Percentiles rank a stretch among this genome's conserved stretches.
These are phyloP conservation scores for Gentiana straminea DNA, from an alignment of 257 asterid genomes.

Conservation along the genomic window DNA sequence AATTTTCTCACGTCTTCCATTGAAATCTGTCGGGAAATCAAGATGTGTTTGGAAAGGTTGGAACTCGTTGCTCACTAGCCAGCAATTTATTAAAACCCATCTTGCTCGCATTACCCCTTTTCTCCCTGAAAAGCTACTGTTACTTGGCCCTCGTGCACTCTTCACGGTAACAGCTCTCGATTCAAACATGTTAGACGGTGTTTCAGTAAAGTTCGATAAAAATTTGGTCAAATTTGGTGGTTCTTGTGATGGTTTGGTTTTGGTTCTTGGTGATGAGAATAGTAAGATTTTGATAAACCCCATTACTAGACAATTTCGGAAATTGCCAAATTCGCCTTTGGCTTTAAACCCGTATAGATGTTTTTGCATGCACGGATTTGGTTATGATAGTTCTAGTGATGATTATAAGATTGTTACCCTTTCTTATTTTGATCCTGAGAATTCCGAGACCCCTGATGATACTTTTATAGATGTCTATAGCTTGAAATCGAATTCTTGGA, in stretches of 20 bases:
- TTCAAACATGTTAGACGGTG: neutral
- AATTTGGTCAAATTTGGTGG: constrained; percentile 27
- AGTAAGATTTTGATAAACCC: constrained; percentile 25
- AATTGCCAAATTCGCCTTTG: no score
- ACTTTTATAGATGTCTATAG: constrained; percentile 24
- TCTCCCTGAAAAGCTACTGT: constrained; percentile 10
- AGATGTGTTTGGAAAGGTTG: constrained; percentile 15
- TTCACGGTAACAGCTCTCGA: constrained; percentile 1
- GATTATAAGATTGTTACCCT: no score
- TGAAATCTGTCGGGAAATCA: no score
- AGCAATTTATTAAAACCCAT: constrained; percentile 18
- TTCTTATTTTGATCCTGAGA: neutral
- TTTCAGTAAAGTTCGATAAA: neutral
- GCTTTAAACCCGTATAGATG: constrained; percentile 1
- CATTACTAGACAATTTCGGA: constrained; percentile 17
- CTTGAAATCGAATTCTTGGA: no score
- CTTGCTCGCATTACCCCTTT: constrained; percentile 7
- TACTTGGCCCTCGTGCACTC: constrained; percentile 4
- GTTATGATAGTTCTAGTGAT: neutral
- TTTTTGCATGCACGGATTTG: constrained; percentile 28
- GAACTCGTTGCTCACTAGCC: constrained; percentile 15
- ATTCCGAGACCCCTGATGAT: constrained; percentile 18
- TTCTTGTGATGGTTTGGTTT: constrained; percentile 6
- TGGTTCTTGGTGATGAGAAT: neutral
- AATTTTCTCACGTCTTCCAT: constrained; percentile 11